Conservation (phyloP, 352 stramenopile genomes). For the Phytophthora quininea region DNA sequence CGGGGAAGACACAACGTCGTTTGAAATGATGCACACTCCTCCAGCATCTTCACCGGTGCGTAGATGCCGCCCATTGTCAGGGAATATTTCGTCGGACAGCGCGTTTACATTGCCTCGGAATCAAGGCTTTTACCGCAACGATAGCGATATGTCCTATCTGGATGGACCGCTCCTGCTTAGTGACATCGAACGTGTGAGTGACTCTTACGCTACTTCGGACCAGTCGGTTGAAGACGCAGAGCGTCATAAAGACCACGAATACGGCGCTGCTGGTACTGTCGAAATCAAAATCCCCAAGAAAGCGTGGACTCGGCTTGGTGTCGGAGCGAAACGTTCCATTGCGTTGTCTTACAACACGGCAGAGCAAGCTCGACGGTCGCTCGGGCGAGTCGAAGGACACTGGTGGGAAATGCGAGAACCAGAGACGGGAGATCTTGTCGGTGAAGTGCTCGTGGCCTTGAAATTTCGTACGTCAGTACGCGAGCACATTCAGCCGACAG, state of each 20-base stretch:
- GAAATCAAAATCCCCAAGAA: slow-evolving; percentile 88
- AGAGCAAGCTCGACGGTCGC: slow-evolving; percentile 68
- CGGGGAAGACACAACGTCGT: slow-evolving; percentile 64
- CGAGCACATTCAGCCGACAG: slow-evolving; percentile 55
- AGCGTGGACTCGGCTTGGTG: slow-evolving; percentile 76
- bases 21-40: slow-evolving; percentile 73
- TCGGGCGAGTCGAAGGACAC: slow-evolving; percentile 76
- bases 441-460: slow-evolving; percentile 81
- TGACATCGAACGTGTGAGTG: slow-evolving; percentile 64
- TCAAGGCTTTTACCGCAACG: slow-evolving; percentile 51
- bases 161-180: slow-evolving; percentile 58
- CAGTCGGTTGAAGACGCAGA: slow-evolving; percentile 49
- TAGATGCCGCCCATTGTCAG: slow-evolving; percentile 23
- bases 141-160: slow-evolving; percentile 51
- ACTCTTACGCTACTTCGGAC: slow-evolving; percentile 75
- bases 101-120: slow-evolving; percentile 38
- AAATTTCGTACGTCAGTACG: slow-evolving; percentile 78
- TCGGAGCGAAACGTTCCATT: slow-evolving; percentile 70
- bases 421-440: slow-evolving; percentile 74
- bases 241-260: slow-evolving; percentile 31
- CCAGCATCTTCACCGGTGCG: slow-evolving; percentile 9
- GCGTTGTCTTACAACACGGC: slow-evolving; percentile 81
- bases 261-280: slow-evolving; percentile 55
- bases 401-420: slow-evolving; percentile 88
- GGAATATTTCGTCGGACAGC: slow-evolving; percentile 40